These are phyloP conservation scores for Gamarada debralockiae DNA, from an alignment of 495 filamentous ascomycete genomes.

Conservation along the genomic window DNA sequence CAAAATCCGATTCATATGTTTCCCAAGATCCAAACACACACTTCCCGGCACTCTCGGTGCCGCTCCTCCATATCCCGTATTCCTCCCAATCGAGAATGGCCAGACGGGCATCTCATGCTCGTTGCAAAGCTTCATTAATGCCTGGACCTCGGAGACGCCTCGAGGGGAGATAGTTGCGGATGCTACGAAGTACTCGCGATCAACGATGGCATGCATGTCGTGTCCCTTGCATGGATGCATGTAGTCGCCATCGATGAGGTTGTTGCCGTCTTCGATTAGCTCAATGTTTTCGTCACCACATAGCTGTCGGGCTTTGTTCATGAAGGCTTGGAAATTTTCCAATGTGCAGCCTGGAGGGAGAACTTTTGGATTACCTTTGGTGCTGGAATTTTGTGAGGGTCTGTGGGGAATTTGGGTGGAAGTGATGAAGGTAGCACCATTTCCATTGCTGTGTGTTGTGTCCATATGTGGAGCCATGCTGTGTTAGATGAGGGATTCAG, in stretches of 20 bases:
- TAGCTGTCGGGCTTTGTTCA: constrained; percentile 1
- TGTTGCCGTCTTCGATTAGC: constrained; percentile 14
- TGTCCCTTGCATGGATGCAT: constrained; percentile 24
- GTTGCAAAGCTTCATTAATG: constrained; percentile 42
- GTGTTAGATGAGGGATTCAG: too few relatives aligned
- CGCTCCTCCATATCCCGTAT: constrained; percentile 55
- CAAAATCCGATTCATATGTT: constrained; percentile 50
- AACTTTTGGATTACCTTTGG: constrained; percentile 4
- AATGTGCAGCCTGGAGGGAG: constrained; percentile 15
- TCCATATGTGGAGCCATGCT: too few relatives aligned
- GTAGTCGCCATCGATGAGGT: constrained; percentile 21
- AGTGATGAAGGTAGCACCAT: too few relatives aligned
- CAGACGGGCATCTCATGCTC: constrained; percentile 47
- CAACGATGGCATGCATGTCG: constrained; percentile 26
- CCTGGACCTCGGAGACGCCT: constrained; percentile 42
- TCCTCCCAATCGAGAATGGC: constrained; percentile 50
- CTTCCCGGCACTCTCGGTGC: constrained; percentile 50
- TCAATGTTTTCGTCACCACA: constrained; percentile 20
- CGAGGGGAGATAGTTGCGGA: constrained; percentile 39
- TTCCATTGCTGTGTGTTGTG: too few relatives aligned
- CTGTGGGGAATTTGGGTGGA: too few relatives aligned
- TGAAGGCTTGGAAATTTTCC: constrained; percentile 11
- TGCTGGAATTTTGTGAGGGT: too few relatives aligned
- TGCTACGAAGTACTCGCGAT: constrained; percentile 29
- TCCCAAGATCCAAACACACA: constrained; percentile 51